phyloP scores from a whole-genome alignment of 805 yeast species.

The Lachancea nothofagi region DNA sequence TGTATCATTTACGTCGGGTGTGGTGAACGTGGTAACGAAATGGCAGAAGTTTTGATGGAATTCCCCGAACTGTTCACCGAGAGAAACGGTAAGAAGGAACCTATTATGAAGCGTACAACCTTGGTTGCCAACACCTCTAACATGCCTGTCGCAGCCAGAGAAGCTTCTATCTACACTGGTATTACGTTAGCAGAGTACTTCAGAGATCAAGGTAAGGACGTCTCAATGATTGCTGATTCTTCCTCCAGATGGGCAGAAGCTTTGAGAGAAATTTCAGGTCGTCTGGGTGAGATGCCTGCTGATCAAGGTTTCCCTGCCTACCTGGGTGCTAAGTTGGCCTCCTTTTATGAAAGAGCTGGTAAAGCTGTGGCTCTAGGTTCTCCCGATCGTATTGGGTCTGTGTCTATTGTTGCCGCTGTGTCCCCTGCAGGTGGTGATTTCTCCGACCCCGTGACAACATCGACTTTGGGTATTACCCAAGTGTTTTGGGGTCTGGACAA shows the following conservation, averaged over 20 bases:
- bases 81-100: constrained; percentile 88
- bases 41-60: constrained; percentile 99
- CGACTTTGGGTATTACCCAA: constrained; percentile 99
- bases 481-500: constrained; percentile 99
- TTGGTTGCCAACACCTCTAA: constrained; percentile 97
- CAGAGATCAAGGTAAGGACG: constrained; percentile 99
- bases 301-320: constrained; percentile 99
- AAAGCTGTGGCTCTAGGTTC: constrained; percentile 92
- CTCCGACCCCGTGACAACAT: constrained; percentile 98
- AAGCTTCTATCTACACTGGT: constrained; percentile 98
- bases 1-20: constrained; percentile 91
- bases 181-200: constrained; percentile 97
- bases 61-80: constrained; percentile 97
- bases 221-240: constrained; percentile 99
- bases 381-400: constrained; percentile 95
- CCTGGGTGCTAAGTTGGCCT: constrained; percentile 96
- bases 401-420: constrained; percentile 99
- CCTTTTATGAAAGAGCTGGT: constrained; percentile 99
- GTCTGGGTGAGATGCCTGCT: constrained; percentile 99
- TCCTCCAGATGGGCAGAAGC: constrained; percentile 99
- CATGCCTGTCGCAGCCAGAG: constrained; percentile 99
- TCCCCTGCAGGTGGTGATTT: constrained; percentile 99
- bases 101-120: constrained; percentile 98
- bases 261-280: constrained; percentile 98
- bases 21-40: constrained; percentile 98